Conservation (phyloP, 2,329 filamentous ascomycete species). For the Aspergillus vadensis region DNA sequence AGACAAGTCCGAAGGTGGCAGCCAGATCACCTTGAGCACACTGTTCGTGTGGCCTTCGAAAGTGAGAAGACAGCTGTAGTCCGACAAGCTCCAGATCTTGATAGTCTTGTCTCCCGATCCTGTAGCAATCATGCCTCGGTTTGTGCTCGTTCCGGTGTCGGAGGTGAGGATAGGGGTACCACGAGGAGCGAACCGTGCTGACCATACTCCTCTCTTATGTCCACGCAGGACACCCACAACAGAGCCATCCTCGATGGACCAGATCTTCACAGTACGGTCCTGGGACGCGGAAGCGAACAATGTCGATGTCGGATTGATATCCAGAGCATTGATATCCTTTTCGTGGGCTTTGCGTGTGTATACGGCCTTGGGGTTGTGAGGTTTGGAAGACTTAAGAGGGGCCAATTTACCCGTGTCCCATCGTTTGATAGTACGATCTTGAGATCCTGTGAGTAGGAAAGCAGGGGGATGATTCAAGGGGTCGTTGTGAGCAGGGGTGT, state of each 20-base stretch:
- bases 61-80: slow-evolving; percentile 89
- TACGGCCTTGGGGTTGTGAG: slow-evolving; percentile 56
- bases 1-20: slow-evolving; percentile 55
- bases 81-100: slow-evolving; percentile 88
- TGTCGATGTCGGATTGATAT: slow-evolving; percentile 71
- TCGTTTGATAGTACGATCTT: slow-evolving; percentile 92
- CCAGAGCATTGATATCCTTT: slow-evolving; percentile 96
- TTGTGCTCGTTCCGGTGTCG: slow-evolving; percentile 67
- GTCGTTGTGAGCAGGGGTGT: slow-evolving; percentile 69
- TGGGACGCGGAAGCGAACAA: slow-evolving; percentile 95
- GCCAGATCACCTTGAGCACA: slow-evolving; percentile 89
- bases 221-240: slow-evolving; percentile 88
- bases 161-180: slow-evolving; percentile 75
- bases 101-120: slow-evolving; percentile 95
- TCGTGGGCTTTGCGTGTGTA: slow-evolving; percentile 97
- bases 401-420: slow-evolving; percentile 76
- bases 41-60: slow-evolving; percentile 97
- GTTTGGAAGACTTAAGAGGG: slow-evolving; percentile 46
- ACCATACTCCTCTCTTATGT: slow-evolving; percentile 94
- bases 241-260: slow-evolving; percentile 86
- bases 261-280: slow-evolving; percentile 95
- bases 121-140: slow-evolving; percentile 81
- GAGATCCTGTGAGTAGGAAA: slow-evolving; percentile 87
- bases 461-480: slow-evolving; percentile 78
- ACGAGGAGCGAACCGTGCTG: slow-evolving; percentile 82